phyloP scores from a whole-genome alignment of 192 early-diverging fungal genomes.

The Mortierella antarctica region DNA sequence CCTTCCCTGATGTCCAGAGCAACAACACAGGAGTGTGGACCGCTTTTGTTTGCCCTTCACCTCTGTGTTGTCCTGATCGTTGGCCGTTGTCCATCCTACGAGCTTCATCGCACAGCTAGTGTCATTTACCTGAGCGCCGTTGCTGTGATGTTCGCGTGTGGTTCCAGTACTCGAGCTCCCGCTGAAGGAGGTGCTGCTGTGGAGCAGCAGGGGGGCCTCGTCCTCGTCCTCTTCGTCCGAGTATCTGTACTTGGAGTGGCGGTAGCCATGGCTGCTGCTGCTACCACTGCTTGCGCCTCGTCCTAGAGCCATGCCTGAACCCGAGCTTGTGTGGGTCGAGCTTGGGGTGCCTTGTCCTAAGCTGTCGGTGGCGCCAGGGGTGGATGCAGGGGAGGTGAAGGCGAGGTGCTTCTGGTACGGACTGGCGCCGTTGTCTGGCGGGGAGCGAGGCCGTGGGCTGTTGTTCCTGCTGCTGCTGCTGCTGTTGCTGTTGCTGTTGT shows the following conservation, averaged over 20 bases:
- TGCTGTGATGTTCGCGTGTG: conserved; percentile 17
- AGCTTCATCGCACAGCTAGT: neutral
- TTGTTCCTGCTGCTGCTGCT: neutral
- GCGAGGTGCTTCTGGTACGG: conserved; percentile 33
- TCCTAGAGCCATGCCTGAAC: conserved; percentile 20
- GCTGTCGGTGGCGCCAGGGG: neutral
- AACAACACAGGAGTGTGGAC: neutral
- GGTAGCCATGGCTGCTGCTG: conserved; percentile 32
- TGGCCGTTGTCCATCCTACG: neutral
- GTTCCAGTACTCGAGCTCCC: conserved; percentile 30
- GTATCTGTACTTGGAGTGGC: conserved; percentile 37
- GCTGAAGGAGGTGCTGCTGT: conserved; percentile 39
- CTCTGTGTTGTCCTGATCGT: neutral
- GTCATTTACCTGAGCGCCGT: conserved; percentile 10
- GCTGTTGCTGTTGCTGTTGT: neutral
- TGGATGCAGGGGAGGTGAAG: conserved; percentile 14
- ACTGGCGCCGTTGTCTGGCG: conserved; percentile 5
- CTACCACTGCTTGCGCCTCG: conserved; percentile 9
- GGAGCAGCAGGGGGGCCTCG: conserved; percentile 36
- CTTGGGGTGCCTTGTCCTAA: conserved; percentile 8
- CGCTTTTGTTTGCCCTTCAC: neutral
- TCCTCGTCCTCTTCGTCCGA: conserved; percentile 50
- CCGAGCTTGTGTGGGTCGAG: too few species aligned
- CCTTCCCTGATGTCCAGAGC: neutral
- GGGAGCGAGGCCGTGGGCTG: conserved; percentile 26